These are phyloP conservation scores for Amoebophrya sp. DNA, from an alignment of 169 alveolate species.

Conservation along the genomic window DNA sequence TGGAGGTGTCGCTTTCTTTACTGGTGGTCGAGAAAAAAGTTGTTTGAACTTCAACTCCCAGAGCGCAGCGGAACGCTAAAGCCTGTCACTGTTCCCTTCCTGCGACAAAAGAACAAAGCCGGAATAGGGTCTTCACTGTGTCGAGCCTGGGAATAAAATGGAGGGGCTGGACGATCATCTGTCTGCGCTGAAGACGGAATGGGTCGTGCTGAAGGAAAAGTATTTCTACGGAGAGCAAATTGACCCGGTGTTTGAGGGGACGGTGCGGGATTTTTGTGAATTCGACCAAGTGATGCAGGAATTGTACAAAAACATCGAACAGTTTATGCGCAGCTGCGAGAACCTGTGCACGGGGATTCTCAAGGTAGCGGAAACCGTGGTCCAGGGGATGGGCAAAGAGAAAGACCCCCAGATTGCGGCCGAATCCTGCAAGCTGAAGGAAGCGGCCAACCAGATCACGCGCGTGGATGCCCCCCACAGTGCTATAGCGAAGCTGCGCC, in stretches of 20 bases:
- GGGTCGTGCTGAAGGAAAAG: constrained; percentile 33
- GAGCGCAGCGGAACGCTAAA: no score
- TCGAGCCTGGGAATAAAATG: no score
- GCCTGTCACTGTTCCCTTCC: no score
- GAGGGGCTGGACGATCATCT: constrained; percentile 26
- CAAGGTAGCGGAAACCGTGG: constrained; percentile 31
- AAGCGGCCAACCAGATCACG: constrained; percentile 22
- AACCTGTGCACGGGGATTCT: constrained; percentile 31
- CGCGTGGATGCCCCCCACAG: constrained; percentile 33
- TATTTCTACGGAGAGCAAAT: constrained; percentile 22
- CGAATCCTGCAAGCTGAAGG: constrained; percentile 21
- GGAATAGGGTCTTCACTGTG: no score
- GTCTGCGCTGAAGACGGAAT: constrained; percentile 26
- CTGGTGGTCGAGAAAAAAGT: no score
- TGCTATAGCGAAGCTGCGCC: constrained; percentile 25
- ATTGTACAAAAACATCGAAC: constrained; percentile 10
- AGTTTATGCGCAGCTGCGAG: constrained; percentile 5
- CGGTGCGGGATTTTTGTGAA: constrained; percentile 30
- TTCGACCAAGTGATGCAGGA: constrained; percentile 31
- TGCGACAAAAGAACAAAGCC: no score
- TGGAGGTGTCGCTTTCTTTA: no score
- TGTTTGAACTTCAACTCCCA: no score
- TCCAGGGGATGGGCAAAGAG: constrained; percentile 32
- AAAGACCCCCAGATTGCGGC: constrained; percentile 32
- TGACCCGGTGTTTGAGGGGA: constrained; percentile 34